phyloP scores from a whole-genome alignment of 2,329 filamentous ascomycete species.

The Neocatenulostroma microsporum region DNA sequence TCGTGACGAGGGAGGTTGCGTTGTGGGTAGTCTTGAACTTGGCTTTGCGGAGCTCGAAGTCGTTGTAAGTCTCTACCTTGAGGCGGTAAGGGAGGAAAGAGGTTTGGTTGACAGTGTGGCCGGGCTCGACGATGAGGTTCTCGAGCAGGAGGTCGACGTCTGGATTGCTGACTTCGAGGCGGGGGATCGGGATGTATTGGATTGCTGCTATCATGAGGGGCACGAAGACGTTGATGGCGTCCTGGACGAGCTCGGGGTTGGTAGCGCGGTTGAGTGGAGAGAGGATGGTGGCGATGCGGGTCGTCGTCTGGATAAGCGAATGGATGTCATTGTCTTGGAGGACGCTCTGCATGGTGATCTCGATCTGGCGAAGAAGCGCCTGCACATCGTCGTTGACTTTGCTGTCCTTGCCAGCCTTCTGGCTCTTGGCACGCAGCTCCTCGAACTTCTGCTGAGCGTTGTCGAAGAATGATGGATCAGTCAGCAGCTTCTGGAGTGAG shows the following conservation, averaged over 20 bases:
- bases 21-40: slow-evolving; percentile 61
- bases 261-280: slow-evolving; percentile 57
- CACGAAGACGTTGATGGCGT: slow-evolving; percentile 71
- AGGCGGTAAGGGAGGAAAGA: slow-evolving; percentile 85
- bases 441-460: slow-evolving; percentile 59
- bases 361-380: slow-evolving; percentile 59
- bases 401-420: slow-evolving; percentile 55
- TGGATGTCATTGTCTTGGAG: slow-evolving; percentile 64
- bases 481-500: slow-evolving; percentile 71
- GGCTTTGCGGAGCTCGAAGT: slow-evolving; percentile 75
- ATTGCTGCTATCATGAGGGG: slow-evolving; percentile 68
- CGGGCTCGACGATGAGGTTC: slow-evolving; percentile 84
- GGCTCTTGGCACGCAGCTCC: slow-evolving; percentile 50
- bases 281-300: slow-evolving; percentile 60
- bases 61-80: slow-evolving; percentile 74
- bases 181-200: slow-evolving; percentile 82
- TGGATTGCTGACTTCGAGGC: slow-evolving; percentile 78
- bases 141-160: slow-evolving; percentile 80
- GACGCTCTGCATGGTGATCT: slow-evolving; percentile 60
- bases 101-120: slow-evolving; percentile 70
- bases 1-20: slow-evolving; percentile 60
- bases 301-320: slow-evolving; percentile 58
- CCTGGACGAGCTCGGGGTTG: slow-evolving; percentile 65
- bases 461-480: slow-evolving; percentile 78
- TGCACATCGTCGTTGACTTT: slow-evolving; percentile 66